Evolutionary conservation across 2,329 filamentous ascomycete species (phyloP).

Genomic region (Talaromyces sp.): DNA sequence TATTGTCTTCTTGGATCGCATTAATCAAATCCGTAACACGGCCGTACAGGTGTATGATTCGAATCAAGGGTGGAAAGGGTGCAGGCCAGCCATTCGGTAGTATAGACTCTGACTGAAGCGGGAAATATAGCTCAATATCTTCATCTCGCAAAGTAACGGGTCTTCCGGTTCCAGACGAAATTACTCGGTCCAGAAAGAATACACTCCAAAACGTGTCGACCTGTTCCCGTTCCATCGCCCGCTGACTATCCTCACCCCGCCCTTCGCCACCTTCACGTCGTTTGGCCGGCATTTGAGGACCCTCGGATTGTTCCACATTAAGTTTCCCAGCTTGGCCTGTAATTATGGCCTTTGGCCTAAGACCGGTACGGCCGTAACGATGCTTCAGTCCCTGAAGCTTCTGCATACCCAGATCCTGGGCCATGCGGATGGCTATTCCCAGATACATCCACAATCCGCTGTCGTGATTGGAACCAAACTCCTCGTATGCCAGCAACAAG

Average conservation of each 20-base stretch:
- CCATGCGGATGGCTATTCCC: constrained; percentile 80
- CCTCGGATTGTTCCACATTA: constrained; percentile 45
- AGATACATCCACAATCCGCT: constrained; percentile 93
- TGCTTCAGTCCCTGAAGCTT: constrained; percentile 71
- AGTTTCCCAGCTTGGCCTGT: constrained; percentile 40
- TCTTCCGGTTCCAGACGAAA: constrained; percentile 80
- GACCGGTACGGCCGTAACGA: constrained; percentile 52
- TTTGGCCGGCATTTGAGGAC: constrained; percentile 35
- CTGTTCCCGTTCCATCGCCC: constrained; percentile 71
- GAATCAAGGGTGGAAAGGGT: constrained; percentile 74
- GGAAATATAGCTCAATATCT: constrained; percentile 77
- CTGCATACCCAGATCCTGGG: constrained; percentile 74
- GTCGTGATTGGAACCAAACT: constrained; percentile 83
- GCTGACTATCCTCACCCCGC: constrained; percentile 32
- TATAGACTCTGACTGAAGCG: constrained; percentile 52
- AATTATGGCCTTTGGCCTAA: constrained; percentile 57
- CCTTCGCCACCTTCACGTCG: neutral
- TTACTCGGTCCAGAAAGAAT: constrained; percentile 81
- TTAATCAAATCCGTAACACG: constrained; percentile 81
- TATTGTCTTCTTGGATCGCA: constrained; percentile 66
- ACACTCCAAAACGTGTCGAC: constrained; percentile 89
- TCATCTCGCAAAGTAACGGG: constrained; percentile 80
- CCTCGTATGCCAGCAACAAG: constrained; percentile 79
- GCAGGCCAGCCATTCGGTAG: constrained; percentile 65
- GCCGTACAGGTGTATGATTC: constrained; percentile 83